Conservation (phyloP, 441 rosid genomes). For the Dalechampia spathulata region DNA sequence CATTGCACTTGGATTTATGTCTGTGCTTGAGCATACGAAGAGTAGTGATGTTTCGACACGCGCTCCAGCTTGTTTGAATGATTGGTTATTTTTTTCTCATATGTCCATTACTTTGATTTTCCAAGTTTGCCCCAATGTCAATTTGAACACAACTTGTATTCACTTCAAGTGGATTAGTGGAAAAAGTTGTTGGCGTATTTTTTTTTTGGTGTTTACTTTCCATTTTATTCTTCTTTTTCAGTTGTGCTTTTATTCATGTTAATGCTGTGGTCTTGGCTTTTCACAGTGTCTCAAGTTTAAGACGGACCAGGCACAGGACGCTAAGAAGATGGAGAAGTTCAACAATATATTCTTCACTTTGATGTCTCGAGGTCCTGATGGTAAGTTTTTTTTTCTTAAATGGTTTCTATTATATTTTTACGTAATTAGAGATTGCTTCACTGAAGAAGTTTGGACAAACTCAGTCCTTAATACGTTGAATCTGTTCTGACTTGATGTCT, state of each 20-base stretch:
- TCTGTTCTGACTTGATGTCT: conserved; percentile 6
- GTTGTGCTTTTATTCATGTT: not conserved
- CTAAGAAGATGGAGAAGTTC: conserved; percentile 96
- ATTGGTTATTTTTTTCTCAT: not conserved
- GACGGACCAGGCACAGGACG: conserved; percentile 95
- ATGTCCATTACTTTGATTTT: not conserved
- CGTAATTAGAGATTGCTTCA: no score
- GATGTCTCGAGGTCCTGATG: conserved; percentile 93
- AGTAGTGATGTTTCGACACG: not conserved
- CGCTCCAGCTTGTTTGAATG: not conserved
- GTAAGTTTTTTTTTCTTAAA: conserved; percentile 27
- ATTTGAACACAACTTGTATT: no score
- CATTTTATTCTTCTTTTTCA: not conserved
- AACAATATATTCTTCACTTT: conserved; percentile 80
- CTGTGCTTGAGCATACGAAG: not conserved
- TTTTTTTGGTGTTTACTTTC: no score
- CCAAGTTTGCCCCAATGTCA: not conserved
- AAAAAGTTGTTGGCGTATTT: no score
- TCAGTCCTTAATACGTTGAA: not conserved
- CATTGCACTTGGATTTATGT: not conserved
- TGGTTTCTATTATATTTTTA: no score
- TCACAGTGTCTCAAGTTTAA: conserved; percentile 90
- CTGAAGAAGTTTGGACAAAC: not conserved
- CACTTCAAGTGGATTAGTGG: no score
- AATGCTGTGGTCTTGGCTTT: conserved; percentile 6